Evolutionary conservation across 2,329 filamentous ascomycete species (phyloP).

Genomic region (Phoma sp.): DNA sequence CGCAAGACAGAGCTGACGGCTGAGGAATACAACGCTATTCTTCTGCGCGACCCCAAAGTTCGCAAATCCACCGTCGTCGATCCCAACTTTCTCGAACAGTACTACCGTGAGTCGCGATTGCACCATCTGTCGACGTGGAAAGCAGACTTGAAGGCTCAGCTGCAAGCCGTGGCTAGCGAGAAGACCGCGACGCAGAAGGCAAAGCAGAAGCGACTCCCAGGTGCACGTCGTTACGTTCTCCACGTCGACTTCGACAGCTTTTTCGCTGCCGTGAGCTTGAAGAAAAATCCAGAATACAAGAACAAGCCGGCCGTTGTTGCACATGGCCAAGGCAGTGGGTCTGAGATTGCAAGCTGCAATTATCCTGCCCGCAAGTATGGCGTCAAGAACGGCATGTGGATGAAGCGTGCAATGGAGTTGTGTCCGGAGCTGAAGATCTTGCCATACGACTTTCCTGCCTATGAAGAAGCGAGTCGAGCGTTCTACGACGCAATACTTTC

Average conservation of each 20-base stretch:
- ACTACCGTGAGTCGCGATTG: conserved; percentile 90
- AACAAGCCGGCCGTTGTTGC: conserved; percentile 88
- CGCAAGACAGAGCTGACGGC: conserved; percentile 66
- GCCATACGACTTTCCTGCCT: conserved; percentile 94
- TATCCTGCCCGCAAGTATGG: conserved; percentile 87
- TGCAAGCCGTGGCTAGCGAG: conserved; percentile 80
- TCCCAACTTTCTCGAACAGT: conserved; percentile 91
- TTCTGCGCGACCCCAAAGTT: conserved; percentile 83
- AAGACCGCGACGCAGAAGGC: conserved; percentile 61
- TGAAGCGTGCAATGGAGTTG: conserved; percentile 83
- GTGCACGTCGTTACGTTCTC: conserved; percentile 79
- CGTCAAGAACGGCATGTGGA: conserved; percentile 99
- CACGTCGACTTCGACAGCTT: conserved; percentile 99
- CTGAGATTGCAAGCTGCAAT: conserved; percentile 97
- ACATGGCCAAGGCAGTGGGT: conserved; percentile 82
- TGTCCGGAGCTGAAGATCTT: conserved; percentile 87
- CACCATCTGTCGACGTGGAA: conserved; percentile 98
- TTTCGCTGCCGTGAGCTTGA: conserved; percentile 90
- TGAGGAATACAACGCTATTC: conserved; percentile 87
- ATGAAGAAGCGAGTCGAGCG: conserved; percentile 85
- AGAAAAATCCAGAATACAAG: conserved; percentile 74
- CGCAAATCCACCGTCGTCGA: conserved; percentile 91
- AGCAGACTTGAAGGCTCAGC: conserved; percentile 85
- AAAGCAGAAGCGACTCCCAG: conserved; percentile 63
- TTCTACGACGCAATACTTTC: conserved; percentile 88